phyloP scores from a whole-genome alignment of 768 basidiomycete species.

The Mycena galericulata region DNA sequence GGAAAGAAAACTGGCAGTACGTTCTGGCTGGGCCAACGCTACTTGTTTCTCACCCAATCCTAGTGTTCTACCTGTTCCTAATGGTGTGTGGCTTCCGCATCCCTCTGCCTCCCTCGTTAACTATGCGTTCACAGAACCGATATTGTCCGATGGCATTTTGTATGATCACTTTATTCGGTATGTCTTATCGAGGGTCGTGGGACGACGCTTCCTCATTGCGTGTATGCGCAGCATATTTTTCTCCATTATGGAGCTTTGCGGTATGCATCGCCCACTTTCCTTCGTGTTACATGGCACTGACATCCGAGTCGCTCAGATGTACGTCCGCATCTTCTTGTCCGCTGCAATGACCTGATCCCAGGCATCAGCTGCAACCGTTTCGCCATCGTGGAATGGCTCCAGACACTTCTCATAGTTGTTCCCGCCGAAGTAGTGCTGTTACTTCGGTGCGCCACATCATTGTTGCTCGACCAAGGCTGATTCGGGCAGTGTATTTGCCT shows the following conservation, averaged over 20 bases:
- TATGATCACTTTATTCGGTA: slow-evolving; percentile 44
- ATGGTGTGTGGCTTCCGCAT: slow-evolving; percentile 19
- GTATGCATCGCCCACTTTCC: slow-evolving; percentile 14
- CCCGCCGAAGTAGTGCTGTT: slow-evolving; percentile 43
- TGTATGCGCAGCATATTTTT: slow-evolving; percentile 38
- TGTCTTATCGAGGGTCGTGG: not conserved
- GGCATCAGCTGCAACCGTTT: slow-evolving; percentile 42
- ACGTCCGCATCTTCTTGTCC: not conserved
- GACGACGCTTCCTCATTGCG: not conserved
- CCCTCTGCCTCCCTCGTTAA: not conserved
- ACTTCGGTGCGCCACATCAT: slow-evolving; percentile 36
- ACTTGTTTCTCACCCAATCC: not conserved
- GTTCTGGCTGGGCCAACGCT: not conserved
- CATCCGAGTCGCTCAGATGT: slow-evolving; percentile 26
- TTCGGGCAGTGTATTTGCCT: slow-evolving; percentile 36
- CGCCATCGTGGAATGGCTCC: slow-evolving; percentile 45
- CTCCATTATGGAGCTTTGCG: slow-evolving; percentile 40
- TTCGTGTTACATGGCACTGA: not conserved
- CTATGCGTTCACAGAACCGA: slow-evolving; percentile 32
- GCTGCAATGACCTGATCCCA: not conserved
- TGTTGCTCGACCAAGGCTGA: not conserved
- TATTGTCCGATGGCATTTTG: slow-evolving; percentile 43
- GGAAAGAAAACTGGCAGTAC: slow-evolving; percentile 34
- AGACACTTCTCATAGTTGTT: slow-evolving; percentile 42
- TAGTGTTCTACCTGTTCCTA: slow-evolving; percentile 35